Evolutionary conservation across 179 eudicot genomes (phyloP), one percentile per base, ranked within the genome.

Genomic region (Actinidia polygama): DNA sequence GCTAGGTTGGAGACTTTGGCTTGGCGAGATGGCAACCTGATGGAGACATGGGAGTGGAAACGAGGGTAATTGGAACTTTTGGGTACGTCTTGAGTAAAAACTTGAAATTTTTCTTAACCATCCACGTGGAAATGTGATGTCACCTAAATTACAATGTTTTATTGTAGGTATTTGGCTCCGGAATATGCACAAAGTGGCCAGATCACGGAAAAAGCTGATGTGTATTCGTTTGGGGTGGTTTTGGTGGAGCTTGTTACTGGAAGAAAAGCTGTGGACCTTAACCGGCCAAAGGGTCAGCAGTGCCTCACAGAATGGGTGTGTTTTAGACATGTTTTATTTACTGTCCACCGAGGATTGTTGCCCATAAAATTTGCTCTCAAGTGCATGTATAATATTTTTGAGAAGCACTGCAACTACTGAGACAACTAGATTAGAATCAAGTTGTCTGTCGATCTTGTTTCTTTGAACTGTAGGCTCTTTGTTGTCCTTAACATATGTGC

Each of bases 21-120:
- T 84, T 93, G 71, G 97, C 97, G 3, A 93, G 97, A 73, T 93
- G 97, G 97, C 97, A 93, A 80, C 97, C 97, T 46, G 97, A 93
- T 84, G 97, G 97, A 58, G 95, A 93, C 82, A 88, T 83, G 16
- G 97, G 94, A 64, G 95, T 91, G 3, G 93, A 93, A 80, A 93
- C 97, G 19, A 88, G 95, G 84, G 97, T 93, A 9, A 91, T 93
- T n/a, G 97, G 97, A 82, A 93, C 97, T 49, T 93, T 93, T 62
- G 97, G 97, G 97, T 93, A 88, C n/a, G 73, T 63, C 76, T 59
- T 30, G 19, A 61, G 55, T 59, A 64, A 15, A n/a, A 40, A 49
- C 18, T 23, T 59, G 15, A 57, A 14, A 18, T 24, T 64, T 53
- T 12, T 18, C 68, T 46, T 40, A 6, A 23, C 10, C 72, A 78